Conservation (phyloP, 805 yeast genomes). For the Metahyphopichia silvanorum region DNA sequence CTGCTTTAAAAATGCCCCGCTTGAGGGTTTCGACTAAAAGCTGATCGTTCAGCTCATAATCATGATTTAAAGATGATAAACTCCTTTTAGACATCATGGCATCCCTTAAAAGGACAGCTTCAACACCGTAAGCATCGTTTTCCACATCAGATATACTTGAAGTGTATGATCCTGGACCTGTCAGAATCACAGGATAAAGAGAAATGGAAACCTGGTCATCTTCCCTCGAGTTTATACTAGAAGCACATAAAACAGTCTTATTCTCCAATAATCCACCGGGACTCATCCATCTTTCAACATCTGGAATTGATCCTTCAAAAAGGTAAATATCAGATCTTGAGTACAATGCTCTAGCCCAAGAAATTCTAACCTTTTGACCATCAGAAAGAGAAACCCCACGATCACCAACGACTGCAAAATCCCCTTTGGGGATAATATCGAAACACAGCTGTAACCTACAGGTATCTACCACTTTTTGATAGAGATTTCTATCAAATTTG, state of each 20-base stretch:
- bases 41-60: neutral
- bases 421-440: conserved; percentile 24
- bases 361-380: conserved; percentile 27
- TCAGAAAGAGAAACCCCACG: conserved; percentile 28
- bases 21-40: no score
- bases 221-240: no score
- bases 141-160: no score
- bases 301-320: no score
- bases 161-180: no score
- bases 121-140: neutral
- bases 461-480: conserved; percentile 19
- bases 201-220: no score
- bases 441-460: conserved; percentile 23
- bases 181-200: no score
- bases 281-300: no score
- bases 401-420: conserved; percentile 25
- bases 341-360: conserved; percentile 27
- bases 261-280: conserved; percentile 17
- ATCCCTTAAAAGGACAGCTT: neutral
- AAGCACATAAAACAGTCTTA: conserved; percentile 23
- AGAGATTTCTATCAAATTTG: conserved; percentile 16
- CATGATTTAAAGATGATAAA: conserved; percentile 1
- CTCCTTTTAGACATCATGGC: neutral
- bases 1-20: no score
- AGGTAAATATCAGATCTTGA: conserved; percentile 24